phyloP scores from a whole-genome alignment of 768 basidiomycete species.

The Trichaptum fuscoviolaceum region DNA sequence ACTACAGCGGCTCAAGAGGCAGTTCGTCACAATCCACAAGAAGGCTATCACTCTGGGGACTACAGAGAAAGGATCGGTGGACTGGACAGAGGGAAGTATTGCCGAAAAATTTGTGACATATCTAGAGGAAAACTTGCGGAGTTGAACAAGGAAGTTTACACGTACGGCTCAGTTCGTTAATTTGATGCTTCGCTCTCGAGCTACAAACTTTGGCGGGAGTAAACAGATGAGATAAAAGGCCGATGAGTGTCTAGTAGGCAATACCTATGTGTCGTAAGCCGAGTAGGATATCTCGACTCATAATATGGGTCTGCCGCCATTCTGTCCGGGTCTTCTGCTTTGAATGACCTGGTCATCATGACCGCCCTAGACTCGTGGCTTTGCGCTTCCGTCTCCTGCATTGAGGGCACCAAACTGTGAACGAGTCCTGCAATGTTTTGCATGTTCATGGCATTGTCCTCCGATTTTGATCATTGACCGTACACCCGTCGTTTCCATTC shows the following conservation, averaged over 20 bases:
- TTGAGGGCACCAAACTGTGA: background rate
- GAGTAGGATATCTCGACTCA: too few relatives aligned
- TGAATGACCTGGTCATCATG: too few relatives aligned
- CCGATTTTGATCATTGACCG: background rate
- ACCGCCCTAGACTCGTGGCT: background rate
- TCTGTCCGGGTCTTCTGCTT: too few relatives aligned
- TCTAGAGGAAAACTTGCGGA: constrained; percentile 60
- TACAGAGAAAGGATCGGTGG: constrained; percentile 68
- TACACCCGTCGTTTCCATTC: background rate
- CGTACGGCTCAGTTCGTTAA: background rate
- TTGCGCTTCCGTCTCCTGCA: background rate
- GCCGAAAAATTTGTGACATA: constrained; percentile 66
- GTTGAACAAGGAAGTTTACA: background rate
- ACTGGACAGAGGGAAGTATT: constrained; percentile 72
- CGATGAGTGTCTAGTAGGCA: too few relatives aligned
- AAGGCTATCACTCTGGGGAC: constrained; percentile 83
- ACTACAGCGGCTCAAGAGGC: constrained; percentile 83
- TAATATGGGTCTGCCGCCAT: too few relatives aligned
- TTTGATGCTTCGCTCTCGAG: background rate
- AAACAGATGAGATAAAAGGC: too few relatives aligned
- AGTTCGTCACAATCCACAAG: constrained; percentile 87
- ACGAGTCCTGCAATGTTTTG: background rate
- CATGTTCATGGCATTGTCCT: background rate
- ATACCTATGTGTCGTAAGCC: too few relatives aligned
- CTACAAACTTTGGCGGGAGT: too few relatives aligned